Percentiles rank a stretch among this genome's conserved stretches.
These are phyloP conservation scores for Penicillium bovifimosum DNA, from an alignment of 495 filamentous ascomycete species.

Conservation along the genomic window DNA sequence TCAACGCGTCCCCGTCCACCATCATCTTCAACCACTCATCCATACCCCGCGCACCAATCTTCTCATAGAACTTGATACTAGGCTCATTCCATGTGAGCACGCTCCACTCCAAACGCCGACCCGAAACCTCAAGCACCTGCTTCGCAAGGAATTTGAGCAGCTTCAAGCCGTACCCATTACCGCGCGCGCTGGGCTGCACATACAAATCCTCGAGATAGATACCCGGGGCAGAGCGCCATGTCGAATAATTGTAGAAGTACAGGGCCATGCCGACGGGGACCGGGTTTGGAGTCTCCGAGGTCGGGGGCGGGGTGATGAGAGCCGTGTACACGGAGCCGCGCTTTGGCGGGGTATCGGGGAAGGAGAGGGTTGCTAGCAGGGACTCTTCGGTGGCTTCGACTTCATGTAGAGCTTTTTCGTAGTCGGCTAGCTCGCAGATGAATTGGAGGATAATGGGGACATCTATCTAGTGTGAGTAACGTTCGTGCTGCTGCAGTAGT, in stretches of 20 bases:
- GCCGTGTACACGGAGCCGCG: conserved; percentile 42
- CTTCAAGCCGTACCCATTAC: conserved; percentile 71
- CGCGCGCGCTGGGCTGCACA: conserved; percentile 63
- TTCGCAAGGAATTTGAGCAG: conserved; percentile 76
- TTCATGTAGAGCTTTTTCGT: conserved; percentile 64
- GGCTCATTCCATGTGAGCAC: conserved; percentile 89
- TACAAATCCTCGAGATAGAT: conserved; percentile 95
- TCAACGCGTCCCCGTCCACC: conserved; percentile 68
- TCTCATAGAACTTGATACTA: conserved; percentile 76
- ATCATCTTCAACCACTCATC: conserved; percentile 90
- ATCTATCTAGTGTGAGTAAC: conserved; percentile 49
- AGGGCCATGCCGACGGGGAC: conserved; percentile 55
- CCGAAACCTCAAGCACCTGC: conserved; percentile 58
- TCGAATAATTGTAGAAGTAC: conserved; percentile 72
- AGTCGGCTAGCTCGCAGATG: conserved; percentile 83
- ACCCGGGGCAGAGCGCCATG: conserved; percentile 80
- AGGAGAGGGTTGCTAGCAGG: conserved; percentile 73
- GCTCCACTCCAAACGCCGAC: conserved; percentile 83
- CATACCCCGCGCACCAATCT: conserved; percentile 74
- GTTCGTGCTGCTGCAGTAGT: background rate
- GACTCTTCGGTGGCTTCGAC: conserved; percentile 74
- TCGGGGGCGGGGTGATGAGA: conserved; percentile 32
- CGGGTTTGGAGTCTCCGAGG: conserved; percentile 22
- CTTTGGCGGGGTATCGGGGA: conserved; percentile 45
- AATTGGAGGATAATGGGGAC: conserved; percentile 73